Percentiles rank a stretch among this genome's conserved stretches.
phyloP scores from a whole-genome alignment of 2,329 filamentous ascomycete genomes.

The Chrysoporthe cubensis region DNA sequence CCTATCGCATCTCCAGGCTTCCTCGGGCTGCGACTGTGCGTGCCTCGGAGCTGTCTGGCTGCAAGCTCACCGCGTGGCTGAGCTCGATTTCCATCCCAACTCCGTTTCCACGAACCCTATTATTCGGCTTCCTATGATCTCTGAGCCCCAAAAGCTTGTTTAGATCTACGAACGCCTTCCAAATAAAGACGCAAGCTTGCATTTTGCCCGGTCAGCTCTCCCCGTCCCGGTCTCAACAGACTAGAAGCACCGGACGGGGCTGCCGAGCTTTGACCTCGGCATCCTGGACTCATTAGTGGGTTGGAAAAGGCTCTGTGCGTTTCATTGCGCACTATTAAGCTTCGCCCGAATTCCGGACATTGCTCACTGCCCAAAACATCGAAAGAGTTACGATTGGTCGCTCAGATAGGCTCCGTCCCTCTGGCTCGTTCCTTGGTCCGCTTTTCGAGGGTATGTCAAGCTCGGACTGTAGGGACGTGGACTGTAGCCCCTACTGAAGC shows the following conservation, averaged over 20 bases:
- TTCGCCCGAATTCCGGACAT: slow-evolving; percentile 16
- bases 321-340: slow-evolving; percentile 22
- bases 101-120: neutral
- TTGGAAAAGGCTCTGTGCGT: slow-evolving; percentile 14
- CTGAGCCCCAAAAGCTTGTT: neutral
- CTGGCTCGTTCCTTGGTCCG: neutral
- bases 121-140: neutral
- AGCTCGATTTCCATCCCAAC: neutral
- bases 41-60: neutral
- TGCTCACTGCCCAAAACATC: slow-evolving; percentile 12
- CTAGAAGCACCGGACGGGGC: neutral
- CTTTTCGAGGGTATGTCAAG: slow-evolving; percentile 13
- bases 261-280: neutral
- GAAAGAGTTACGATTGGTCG: slow-evolving; percentile 25
- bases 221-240: neutral
- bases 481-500: neutral
- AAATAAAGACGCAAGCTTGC: neutral
- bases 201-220: neutral
- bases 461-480: neutral
- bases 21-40: neutral
- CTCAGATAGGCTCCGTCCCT: slow-evolving; percentile 20
- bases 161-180: neutral
- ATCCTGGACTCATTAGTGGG: neutral
- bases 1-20: slow-evolving; percentile 4
- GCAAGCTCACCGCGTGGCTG: neutral